Evolutionary conservation across 257 asterid species (phyloP).

Genomic region (Solanum rostratum): DNA sequence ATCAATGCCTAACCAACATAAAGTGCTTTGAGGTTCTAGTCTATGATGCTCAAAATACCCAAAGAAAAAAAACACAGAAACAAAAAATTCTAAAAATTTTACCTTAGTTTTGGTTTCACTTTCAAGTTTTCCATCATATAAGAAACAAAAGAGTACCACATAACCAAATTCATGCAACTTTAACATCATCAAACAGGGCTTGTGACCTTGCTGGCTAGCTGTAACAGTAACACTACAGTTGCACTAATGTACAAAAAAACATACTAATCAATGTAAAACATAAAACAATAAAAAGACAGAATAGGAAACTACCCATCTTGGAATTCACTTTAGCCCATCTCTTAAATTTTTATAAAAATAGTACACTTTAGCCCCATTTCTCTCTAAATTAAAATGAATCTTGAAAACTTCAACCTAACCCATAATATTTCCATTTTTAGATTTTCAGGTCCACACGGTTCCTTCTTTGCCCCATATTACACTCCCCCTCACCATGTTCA

Average conservation of each 20-base stretch:
- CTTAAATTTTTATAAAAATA: not conserved
- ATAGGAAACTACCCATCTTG: not conserved
- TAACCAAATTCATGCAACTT: constrained; percentile 7
- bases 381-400: not conserved
- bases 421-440: not conserved
- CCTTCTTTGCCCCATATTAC: not conserved
- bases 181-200: constrained; percentile 6
- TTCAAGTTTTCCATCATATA: not conserved
- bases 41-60: not conserved
- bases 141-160: constrained; percentile 1
- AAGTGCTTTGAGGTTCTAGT: not conserved
- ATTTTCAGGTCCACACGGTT: constrained; percentile 18
- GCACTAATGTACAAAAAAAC: not conserved
- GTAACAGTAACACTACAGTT: not conserved
- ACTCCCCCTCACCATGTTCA: not conserved
- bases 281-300: not conserved
- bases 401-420: not conserved
- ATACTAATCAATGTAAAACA: not conserved
- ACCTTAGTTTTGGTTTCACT: not conserved
- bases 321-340: not conserved
- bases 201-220: not conserved
- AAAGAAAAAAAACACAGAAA: not conserved
- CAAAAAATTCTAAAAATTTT: not conserved
- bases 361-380: not conserved
- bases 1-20: not conserved